Evolutionary conservation across 2,329 filamentous ascomycete genomes (phyloP), one percentile per base, ranked within the genome.

Genomic region (Fusarium nanum): DNA sequence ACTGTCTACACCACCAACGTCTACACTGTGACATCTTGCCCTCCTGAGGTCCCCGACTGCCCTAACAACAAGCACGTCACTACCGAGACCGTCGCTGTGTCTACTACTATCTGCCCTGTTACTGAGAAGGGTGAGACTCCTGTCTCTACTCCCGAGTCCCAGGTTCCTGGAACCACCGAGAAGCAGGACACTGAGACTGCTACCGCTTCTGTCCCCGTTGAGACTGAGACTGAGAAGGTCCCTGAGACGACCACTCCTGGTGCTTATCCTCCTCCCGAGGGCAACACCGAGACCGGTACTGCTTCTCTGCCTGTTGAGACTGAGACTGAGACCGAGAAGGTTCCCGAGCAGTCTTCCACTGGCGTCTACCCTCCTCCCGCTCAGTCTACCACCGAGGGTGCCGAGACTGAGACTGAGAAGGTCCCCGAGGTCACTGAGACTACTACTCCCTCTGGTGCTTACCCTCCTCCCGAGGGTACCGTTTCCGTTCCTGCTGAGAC

Each of bases 1-100:
- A 71, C 68, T 22, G 60, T 71, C 18, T 71, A 74, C 50, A 75
- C 73, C 13, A 75, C 73, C n/a, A 47, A 69, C 5, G 48, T 75
- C 9, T 67, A 71, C 32, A 75, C 73, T 1, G 47, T 75, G 42
- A 75, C 73, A 18, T 65, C 55, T 22, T 73, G 68, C 37, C 45
- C 60, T 18, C 67, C 73, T 4, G 65, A 68, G 40, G 42, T 71
- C 14, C 64, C 73, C 7, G 27, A 74, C 30, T 75, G 73, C n/a
- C 71, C 73, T 10, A 34, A 48, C 5, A 41, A 57, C 8, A 30
- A 63, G 8, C 60, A 68, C 7, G 47, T 74, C 10, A 71, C 68
- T 18, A 75, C 73, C 2, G 58, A 74, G 66, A 74, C 72, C 16
- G 50, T 74, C 18, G 72, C 72, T 11, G 41, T 74, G 22, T 74